A percentile compares a stretch with the other conserved stretches of the same genome.
Evolutionary conservation across 257 asterid species (phyloP).

Genomic region (Paraleonurus japonicus): DNA sequence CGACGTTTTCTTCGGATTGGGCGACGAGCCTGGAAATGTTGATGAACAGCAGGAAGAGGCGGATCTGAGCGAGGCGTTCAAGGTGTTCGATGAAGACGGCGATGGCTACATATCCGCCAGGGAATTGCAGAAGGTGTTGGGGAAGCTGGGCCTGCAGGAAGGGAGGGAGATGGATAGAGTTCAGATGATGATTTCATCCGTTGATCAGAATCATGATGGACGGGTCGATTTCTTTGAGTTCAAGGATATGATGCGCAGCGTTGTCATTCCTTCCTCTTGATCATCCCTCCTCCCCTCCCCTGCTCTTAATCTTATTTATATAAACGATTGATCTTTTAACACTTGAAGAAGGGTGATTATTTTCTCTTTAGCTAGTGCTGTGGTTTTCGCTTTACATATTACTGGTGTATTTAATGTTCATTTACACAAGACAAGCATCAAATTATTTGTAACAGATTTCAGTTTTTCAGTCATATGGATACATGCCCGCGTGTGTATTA

Average conservation of each 20-base stretch:
- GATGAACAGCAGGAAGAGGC: slow-evolving; percentile 37
- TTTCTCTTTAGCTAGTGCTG: background rate
- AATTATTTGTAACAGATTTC: background rate
- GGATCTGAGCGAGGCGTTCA: slow-evolving; percentile 72
- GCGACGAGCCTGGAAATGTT: background rate
- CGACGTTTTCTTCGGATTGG: slow-evolving; percentile 41
- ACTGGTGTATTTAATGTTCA: background rate
- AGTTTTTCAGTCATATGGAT: background rate
- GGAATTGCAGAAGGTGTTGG: slow-evolving; percentile 61
- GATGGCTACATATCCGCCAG: slow-evolving; percentile 72
- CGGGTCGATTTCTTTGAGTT: slow-evolving; percentile 73
- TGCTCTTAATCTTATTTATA: background rate
- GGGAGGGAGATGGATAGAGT: slow-evolving; percentile 55
- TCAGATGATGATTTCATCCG: slow-evolving; percentile 70
- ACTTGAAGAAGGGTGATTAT: too few species aligned
- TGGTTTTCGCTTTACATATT: background rate
- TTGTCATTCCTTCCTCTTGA: slow-evolving; percentile 26
- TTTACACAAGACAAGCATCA: background rate
- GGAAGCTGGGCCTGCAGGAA: slow-evolving; percentile 61
- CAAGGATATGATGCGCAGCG: slow-evolving; percentile 77
- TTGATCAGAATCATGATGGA: slow-evolving; percentile 65
- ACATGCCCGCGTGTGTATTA: background rate
- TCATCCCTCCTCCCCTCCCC: background rate
- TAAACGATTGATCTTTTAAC: too few species aligned
- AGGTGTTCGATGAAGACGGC: slow-evolving; percentile 77